These are phyloP conservation scores for Capsaspora owczarzaki DNA, from an alignment of 78 protist genomes.

Conservation along the genomic window DNA sequence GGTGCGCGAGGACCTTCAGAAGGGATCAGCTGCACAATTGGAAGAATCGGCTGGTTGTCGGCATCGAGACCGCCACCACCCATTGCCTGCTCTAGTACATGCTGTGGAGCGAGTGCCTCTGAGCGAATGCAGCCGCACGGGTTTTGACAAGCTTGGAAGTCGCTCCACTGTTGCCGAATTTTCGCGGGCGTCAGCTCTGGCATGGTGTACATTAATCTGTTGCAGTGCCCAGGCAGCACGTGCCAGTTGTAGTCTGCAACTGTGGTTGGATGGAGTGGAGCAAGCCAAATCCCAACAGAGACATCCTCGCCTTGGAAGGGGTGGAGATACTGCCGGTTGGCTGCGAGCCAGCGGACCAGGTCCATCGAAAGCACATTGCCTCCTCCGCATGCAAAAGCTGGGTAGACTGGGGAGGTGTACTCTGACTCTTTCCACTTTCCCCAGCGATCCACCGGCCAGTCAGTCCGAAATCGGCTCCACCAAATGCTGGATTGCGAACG, in stretches of 20 bases:
- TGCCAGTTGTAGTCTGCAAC: not conserved
- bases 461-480: not conserved
- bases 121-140: not conserved
- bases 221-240: not conserved
- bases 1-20: no score
- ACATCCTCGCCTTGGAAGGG: not conserved
- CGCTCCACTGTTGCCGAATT: not conserved
- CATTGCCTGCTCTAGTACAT: no score
- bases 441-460: not conserved
- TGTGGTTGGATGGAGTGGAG: not conserved
- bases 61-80: no score
- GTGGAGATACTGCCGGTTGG: not conserved
- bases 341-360: not conserved
- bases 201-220: not conserved
- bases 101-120: no score
- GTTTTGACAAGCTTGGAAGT: not conserved
- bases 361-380: not conserved
- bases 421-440: not conserved
- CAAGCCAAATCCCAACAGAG: not conserved
- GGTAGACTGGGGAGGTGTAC: not conserved
- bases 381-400: not conserved
- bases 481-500: not conserved
- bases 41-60: no score
- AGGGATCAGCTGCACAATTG: no score
- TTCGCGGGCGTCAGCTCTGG: not conserved